phyloP scores from a whole-genome alignment of 495 filamentous ascomycete genomes.

The Daldinia loculata region DNA sequence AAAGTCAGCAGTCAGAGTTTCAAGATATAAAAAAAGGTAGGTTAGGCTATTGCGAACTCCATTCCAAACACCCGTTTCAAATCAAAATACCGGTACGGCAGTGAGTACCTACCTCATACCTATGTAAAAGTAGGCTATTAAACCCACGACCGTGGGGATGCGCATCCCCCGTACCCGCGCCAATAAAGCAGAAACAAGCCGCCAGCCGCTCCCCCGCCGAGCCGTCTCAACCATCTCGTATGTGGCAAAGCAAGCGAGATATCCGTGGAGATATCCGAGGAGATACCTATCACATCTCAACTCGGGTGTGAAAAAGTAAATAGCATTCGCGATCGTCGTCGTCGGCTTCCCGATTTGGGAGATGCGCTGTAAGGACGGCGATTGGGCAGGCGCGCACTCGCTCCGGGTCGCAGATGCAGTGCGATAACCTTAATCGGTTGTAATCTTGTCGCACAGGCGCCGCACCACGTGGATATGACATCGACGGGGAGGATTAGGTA shows the following conservation, averaged over 20 bases:
- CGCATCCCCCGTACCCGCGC: neutral
- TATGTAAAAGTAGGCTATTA: neutral
- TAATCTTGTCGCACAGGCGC: neutral
- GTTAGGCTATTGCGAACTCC: too few relatives aligned
- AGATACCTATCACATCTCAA: neutral
- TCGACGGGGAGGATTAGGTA: neutral
- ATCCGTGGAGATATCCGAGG: neutral
- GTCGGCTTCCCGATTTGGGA: neutral
- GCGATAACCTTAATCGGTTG: conserved; percentile 4
- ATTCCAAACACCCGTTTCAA: neutral
- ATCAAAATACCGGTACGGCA: neutral
- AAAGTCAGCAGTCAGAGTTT: neutral
- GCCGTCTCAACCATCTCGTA: neutral
- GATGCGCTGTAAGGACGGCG: neutral
- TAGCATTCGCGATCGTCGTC: neutral
- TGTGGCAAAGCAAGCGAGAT: neutral
- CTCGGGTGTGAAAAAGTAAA: neutral
- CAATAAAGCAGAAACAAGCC: neutral
- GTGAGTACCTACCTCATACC: neutral
- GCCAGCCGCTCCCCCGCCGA: neutral
- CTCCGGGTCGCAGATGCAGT: neutral
- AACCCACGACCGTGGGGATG: neutral
- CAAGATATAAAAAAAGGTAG: neutral
- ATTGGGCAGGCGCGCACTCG: neutral
- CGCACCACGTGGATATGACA: neutral